Conservation (phyloP, 2,329 filamentous ascomycete genomes). For the Colletotrichum acutatum region DNA sequence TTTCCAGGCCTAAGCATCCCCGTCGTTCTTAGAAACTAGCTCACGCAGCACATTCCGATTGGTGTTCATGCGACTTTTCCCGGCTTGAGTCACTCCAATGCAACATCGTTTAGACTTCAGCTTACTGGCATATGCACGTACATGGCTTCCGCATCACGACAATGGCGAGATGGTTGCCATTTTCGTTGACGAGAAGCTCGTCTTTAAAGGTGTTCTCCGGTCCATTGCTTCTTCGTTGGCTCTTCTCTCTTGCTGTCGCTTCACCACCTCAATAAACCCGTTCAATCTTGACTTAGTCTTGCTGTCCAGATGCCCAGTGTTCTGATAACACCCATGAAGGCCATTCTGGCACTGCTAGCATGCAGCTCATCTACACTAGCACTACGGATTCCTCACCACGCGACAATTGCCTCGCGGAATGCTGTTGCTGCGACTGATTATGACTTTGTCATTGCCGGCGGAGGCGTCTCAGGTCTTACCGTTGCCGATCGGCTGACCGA, state of each 20-base stretch:
- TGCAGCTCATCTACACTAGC: not conserved
- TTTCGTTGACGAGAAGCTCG: not conserved
- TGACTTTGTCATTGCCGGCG: constrained; percentile 28
- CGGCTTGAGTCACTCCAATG: not conserved
- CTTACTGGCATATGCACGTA: constrained; percentile 23
- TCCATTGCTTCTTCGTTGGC: too few species aligned
- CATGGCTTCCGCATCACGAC: not conserved
- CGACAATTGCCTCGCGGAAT: not conserved
- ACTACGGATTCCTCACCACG: not conserved
- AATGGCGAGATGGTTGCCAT: not conserved
- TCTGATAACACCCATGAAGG: not conserved
- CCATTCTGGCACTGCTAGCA: not conserved
- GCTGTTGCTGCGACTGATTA: not conserved
- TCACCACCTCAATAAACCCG: not conserved
- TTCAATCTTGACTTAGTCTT: not conserved
- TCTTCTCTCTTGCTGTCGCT: not conserved
- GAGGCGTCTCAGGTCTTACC: constrained; percentile 20
- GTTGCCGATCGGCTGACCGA: constrained; percentile 22
- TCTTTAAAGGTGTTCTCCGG: not conserved
- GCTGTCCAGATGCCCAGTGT: not conserved
- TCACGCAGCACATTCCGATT: constrained; percentile 4
- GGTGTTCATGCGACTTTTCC: not conserved
- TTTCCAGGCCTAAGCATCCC: not conserved
- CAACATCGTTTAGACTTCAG: constrained; percentile 7
- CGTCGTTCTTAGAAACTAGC: not conserved